Evolutionary conservation across 257 asterid genomes (phyloP).

Genomic region (Orobanche coerulescens): DNA sequence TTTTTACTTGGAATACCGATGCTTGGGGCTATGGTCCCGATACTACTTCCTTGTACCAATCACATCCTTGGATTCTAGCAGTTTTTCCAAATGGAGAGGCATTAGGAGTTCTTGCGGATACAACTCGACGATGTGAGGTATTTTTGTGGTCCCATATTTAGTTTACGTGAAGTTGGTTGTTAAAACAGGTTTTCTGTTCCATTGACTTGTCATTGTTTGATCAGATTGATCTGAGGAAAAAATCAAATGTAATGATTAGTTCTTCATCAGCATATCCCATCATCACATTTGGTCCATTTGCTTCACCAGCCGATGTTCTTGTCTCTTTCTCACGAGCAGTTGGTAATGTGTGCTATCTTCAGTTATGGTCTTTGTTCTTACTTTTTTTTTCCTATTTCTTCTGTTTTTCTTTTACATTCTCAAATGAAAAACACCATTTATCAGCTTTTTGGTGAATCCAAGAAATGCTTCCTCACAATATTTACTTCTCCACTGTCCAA

Average conservation of each 20-base stretch:
- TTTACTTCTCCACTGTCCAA: neutral
- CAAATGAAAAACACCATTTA: too few relatives aligned
- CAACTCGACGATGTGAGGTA: constrained; percentile 90
- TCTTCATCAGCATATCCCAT: constrained; percentile 61
- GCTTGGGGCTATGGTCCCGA: constrained; percentile 94
- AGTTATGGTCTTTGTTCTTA: constrained; percentile 5
- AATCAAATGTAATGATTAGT: constrained; percentile 50
- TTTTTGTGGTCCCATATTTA: constrained; percentile 10
- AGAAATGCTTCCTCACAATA: too few relatives aligned
- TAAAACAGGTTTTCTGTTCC: constrained; percentile 2
- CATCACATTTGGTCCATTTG: constrained; percentile 85
- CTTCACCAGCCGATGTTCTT: constrained; percentile 83
- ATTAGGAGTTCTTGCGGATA: constrained; percentile 90
- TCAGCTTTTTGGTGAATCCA: too few relatives aligned
- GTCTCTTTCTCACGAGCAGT: constrained; percentile 62
- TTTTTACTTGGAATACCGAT: constrained; percentile 89
- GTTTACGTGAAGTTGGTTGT: constrained; percentile 6
- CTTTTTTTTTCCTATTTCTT: too few relatives aligned
- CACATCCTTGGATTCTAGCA: constrained; percentile 97
- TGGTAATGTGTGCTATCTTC: constrained; percentile 44
- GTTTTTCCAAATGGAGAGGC: constrained; percentile 87
- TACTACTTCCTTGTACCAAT: constrained; percentile 91
- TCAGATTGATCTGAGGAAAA: constrained; percentile 83
- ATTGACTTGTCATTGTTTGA: constrained; percentile 19
- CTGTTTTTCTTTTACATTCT: neutral